A percentile compares a stretch with the other conserved stretches of the same genome.
Conservation (phyloP, 1,139 yeast genomes). For the Lodderomyces beijingensis region DNA sequence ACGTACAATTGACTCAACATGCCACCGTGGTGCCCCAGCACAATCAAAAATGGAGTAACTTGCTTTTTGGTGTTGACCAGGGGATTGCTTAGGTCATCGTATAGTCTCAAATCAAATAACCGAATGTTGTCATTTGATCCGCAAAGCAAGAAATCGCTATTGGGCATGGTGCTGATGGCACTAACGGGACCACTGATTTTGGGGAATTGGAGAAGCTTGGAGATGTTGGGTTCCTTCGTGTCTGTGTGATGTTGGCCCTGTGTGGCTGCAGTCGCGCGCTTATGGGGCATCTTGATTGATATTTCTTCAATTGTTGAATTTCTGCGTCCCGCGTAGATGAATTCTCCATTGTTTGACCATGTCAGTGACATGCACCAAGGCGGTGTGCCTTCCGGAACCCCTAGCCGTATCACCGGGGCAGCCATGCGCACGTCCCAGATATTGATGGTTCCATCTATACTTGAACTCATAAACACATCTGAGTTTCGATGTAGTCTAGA, state of each 20-base stretch:
- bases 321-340: conserved; percentile 80
- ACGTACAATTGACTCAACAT: conserved; percentile 56
- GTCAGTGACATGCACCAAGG: conserved; percentile 96
- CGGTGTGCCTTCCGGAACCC: conserved; percentile 65
- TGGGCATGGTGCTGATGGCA: conserved; percentile 76
- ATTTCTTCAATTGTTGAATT: conserved; percentile 86
- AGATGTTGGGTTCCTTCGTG: conserved; percentile 41
- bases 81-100: conserved; percentile 30
- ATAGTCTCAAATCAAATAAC: conserved; percentile 66
- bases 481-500: conserved; percentile 39
- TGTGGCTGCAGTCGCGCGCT: conserved; percentile 16
- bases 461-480: conserved; percentile 67
- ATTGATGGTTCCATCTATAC: conserved; percentile 78
- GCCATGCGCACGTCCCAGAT: conserved; percentile 75
- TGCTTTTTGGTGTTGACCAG: conserved; percentile 29
- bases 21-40: conserved; percentile 62
- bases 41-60: conserved; percentile 56
- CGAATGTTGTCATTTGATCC: conserved; percentile 91
- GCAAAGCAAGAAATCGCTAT: conserved; percentile 71
- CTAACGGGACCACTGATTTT: conserved; percentile 90
- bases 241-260: conserved; percentile 18
- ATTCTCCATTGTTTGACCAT: conserved; percentile 85
- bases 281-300: conserved; percentile 60
- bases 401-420: conserved; percentile 47
- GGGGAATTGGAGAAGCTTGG: conserved; percentile 69